Base-by-base conservation (phyloP, 352 stramenopile species). In the Phytophthora pinifolia region DNA sequence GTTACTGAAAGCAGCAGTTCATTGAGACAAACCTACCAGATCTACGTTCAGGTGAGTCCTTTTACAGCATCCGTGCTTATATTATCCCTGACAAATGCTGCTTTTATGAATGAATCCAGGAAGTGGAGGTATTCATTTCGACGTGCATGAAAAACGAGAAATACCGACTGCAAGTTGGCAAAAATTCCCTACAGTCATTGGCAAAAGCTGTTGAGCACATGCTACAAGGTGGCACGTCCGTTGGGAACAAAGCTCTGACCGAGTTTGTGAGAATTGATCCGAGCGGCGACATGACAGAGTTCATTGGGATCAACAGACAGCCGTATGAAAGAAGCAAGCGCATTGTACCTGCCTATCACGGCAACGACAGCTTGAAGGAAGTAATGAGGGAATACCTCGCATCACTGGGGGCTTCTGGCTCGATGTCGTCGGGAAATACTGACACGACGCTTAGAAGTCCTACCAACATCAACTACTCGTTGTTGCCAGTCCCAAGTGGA, bases 141-240 rank as follows among this genome's bases (percentile, higher is more conserved):
- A 70, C 72, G 5, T 89, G 76, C 46, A 90, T 90, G 79, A 92
- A 92, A 62, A 94, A 94, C 50, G 83, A 94, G 47, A 92, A 91
- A 46, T 90, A 89, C 38, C 78, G 81, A 2, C 67, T 94, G 9
- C 81, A 94, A 60, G 83, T 92, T 46, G 65, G 80, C 32, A 94
- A 94, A 37, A 89, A 84, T 46, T 89, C 79, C 1, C 56, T 94
- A 14, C 57, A 86, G 42, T 87, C 77, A 4, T 61, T 94, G 5
- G 67, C 70, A 0, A 88, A 88, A 67, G 83, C 83, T 9, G 56
- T 89, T 35, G 76, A 88, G 25, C 79, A 91, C 37, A 77, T 80
- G 58, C 31, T 91, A 1, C 46, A 66, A 13, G 68, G 78, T 17
- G 65, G 70, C 2, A 62, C 51, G 13, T 49, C 57, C 6, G 50